These are phyloP conservation scores for Microdochium paspali DNA, from an alignment of 2,329 filamentous ascomycete genomes.

Conservation along the genomic window DNA sequence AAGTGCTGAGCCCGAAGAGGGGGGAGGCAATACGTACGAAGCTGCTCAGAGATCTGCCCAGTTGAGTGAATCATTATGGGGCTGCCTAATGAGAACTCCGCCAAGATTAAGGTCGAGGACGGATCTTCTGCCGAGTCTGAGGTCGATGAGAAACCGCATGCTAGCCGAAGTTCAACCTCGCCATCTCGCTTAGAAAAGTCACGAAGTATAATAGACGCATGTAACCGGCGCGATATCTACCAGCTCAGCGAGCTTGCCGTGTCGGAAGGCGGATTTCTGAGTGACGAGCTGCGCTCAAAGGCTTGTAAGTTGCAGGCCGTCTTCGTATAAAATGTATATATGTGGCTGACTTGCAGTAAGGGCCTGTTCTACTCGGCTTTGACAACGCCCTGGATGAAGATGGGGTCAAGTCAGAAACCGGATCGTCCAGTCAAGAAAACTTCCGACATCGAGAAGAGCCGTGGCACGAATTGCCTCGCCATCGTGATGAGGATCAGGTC, in stretches of 20 bases:
- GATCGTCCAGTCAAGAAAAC: conserved; percentile 8
- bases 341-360: conserved; percentile 14
- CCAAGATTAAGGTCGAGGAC: background rate
- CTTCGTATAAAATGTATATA: background rate
- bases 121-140: conserved; percentile 3
- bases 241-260: conserved; percentile 49
- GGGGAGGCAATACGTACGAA: too few species aligned
- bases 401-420: conserved; percentile 1
- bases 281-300: conserved; percentile 56
- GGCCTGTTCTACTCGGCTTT: conserved; percentile 36
- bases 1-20: too few species aligned
- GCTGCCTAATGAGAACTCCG: too few species aligned
- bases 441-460: conserved; percentile 11
- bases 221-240: conserved; percentile 44
- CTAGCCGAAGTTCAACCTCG: background rate
- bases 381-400: background rate
- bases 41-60: too few species aligned
- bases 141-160: conserved; percentile 2
- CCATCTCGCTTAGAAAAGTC: conserved; percentile 25
- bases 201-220: conserved; percentile 48
- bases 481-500: conserved; percentile 85
- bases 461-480: conserved; percentile 60
- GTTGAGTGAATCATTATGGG: too few species aligned
- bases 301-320: conserved; percentile 57
- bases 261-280: conserved; percentile 56